Evolutionary conservation across 2,329 filamentous ascomycete species (phyloP), one percentile per base, ranked within the genome.

Genomic region (Fusarium aywerte): DNA sequence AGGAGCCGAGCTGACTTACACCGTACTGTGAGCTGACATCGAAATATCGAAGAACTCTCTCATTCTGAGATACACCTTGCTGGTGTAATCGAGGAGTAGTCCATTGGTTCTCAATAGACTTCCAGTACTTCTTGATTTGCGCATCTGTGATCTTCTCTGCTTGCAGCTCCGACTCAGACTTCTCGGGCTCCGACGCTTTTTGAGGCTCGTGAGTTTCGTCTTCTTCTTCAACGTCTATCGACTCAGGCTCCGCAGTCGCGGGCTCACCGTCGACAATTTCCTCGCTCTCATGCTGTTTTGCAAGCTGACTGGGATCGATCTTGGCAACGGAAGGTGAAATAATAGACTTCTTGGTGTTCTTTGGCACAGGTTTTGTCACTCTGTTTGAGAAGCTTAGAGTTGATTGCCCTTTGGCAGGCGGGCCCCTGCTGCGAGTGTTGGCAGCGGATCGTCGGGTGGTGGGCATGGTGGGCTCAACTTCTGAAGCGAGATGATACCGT

Each of bases 11-110:
- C 15, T n/a, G n/a, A 88, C 92, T 82, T 87, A 97, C 93, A 57
- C 96, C 96, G 77, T 92, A 99, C 74, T 97, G 92, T 62, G 87
- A 92, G 74, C 90, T 96, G 69, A 97, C 90, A 77, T 99, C 96
- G 79, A 96, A 99, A 76, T 97, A 92, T 66, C 95, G 84, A 73
- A 98, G 79, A 25, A 98, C 88, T 82, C 95, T 97, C 83, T 98
- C 94, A 56, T 90, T 84, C 43, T 91, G 69, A 12, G 83, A 85
- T 70, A 98, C 76, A 4, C 84, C 89, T 72, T 90, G 79, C 79
- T 97, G 93, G 74, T 98, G 96, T 33, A 97, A 89, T 71, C 90
- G 82, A 39, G 87, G 86, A 18, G 92, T 87, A 60, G 84, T 84
- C 70, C 92, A 84, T 72, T 88, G 84, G 38, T 82, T 81, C 81